Evolutionary conservation across 352 stramenopile genomes (phyloP), one percentile per base, ranked within the genome.

Genomic region (Phytophthora sojae): DNA sequence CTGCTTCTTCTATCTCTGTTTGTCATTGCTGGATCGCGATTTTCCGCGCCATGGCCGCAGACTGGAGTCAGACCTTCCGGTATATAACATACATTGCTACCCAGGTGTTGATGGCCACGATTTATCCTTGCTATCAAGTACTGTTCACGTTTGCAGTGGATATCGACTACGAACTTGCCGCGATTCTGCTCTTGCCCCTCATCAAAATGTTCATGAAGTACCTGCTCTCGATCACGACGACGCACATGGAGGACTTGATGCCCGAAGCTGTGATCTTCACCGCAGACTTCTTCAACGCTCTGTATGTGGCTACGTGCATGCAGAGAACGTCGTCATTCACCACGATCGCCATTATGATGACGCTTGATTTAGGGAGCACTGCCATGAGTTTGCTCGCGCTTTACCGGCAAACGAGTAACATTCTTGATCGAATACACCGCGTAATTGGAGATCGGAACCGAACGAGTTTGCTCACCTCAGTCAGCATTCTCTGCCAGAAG

Each of bases 171-270:
- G 56, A 71, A 29, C 35, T 62, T 23, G 1, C 37, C 8, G 57
- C 47, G 9, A 53, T 71, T 35, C 4, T 66, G 11, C 19, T 74
- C 0, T 49, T 82, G 2, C 55, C 65, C 3, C 6, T 81, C 1
- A 60, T 83, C 9, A 78, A 80, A 39, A 30, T 70, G 6, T 1
- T 61, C 19, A 61, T 83, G 21, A 65, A 61, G 25, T 64, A 74
- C 25, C 9, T 64, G 2, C 39, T 74, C 6, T 39, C 61, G 6
- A 30, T 35, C 6, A 60, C 30, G 8, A 57, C 42, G 4, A 23
- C 26, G 0, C 45, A 69, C 47, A 54, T 74, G 25, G 67, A 69
- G 17, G 67, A 74, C 25, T 17, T 61, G 8, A 63, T 65, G 45
- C 67, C 67, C 1, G 45, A 57, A n/a, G 53, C 57, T 11, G 54